These are phyloP conservation scores for Vanrija sp. DNA, from an alignment of 1,284 basidiomycete species.

Conservation along the genomic window DNA sequence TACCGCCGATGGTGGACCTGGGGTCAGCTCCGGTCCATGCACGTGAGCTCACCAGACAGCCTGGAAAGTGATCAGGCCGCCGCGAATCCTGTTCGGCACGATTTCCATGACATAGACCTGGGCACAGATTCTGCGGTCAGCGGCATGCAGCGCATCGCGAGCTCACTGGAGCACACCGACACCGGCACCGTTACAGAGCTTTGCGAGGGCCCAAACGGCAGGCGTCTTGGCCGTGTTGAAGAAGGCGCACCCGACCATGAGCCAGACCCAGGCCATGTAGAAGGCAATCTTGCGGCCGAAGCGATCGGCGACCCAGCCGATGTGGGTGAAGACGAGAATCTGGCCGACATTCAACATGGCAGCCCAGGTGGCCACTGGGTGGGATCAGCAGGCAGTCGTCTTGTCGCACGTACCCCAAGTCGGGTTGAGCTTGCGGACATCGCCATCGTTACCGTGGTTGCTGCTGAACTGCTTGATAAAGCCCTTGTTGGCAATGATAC, in stretches of 20 bases:
- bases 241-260: conserved; percentile 15
- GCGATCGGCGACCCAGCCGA: conserved; percentile 13
- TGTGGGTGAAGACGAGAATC: conserved; percentile 18
- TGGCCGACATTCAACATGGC: conserved; percentile 19
- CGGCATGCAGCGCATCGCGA: too few relatives aligned
- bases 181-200: conserved; percentile 17
- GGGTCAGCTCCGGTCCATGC: not conserved
- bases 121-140: not conserved
- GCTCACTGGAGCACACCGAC: conserved; percentile 22
- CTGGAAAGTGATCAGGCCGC: conserved; percentile 3
- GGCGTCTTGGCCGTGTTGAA: conserved; percentile 10
- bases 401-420: not conserved
- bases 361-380: conserved; percentile 7
- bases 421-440: not conserved
- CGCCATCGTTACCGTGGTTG: not conserved
- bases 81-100: conserved; percentile 8
- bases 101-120: conserved; percentile 16
- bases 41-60: conserved; percentile 1
- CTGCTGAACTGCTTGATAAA: conserved; percentile 6
- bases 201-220: conserved; percentile 19
- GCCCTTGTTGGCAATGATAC: conserved; percentile 22
- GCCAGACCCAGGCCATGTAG: conserved; percentile 17
- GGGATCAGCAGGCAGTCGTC: not conserved
- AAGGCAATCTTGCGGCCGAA: conserved; percentile 17
- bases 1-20: not conserved